A percentile compares a stretch with the other conserved stretches of the same genome.
phyloP scores from a whole-genome alignment of 164 flowering plant genomes.

The Dillenia turbinata region DNA sequence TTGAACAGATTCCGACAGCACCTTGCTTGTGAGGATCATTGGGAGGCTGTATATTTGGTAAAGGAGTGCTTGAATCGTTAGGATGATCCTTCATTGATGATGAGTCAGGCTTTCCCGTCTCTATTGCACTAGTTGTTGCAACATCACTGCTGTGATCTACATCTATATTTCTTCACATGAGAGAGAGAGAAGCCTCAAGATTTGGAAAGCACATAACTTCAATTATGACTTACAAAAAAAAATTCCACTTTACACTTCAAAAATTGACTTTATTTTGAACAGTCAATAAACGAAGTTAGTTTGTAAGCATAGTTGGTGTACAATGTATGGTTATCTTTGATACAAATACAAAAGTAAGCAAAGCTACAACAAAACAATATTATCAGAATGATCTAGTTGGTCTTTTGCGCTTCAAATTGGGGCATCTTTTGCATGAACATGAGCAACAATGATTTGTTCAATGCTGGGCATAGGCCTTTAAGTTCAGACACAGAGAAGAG shows the following conservation, averaged over 20 bases:
- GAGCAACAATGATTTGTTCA: too few species aligned
- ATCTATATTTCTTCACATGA: slow-evolving; percentile 13
- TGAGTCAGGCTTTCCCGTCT: slow-evolving; percentile 13
- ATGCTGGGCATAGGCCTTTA: too few species aligned
- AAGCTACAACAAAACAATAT: background rate
- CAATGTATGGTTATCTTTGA: too few species aligned
- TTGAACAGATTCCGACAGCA: slow-evolving; percentile 12
- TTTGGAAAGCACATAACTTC: too few species aligned
- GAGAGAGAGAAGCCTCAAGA: background rate
- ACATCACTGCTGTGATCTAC: slow-evolving; percentile 10
- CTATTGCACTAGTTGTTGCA: slow-evolving; percentile 11
- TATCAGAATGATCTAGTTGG: background rate
- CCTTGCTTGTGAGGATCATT: slow-evolving; percentile 17
- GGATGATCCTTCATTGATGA: slow-evolving; percentile 16
- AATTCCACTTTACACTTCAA: too few species aligned
- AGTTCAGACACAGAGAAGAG: background rate
- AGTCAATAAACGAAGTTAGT: too few species aligned
- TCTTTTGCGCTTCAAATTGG: too few species aligned
- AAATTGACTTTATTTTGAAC: too few species aligned
- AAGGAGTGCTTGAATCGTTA: slow-evolving; percentile 8
- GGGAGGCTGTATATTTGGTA: slow-evolving; percentile 11
- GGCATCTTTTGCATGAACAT: too few species aligned
- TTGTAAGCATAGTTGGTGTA: too few species aligned
- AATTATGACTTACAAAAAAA: too few species aligned
- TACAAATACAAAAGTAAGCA: too few species aligned